These are phyloP conservation scores for Durusdinium trenchii DNA, from an alignment of 73 alveolate species.

Conservation along the genomic window DNA sequence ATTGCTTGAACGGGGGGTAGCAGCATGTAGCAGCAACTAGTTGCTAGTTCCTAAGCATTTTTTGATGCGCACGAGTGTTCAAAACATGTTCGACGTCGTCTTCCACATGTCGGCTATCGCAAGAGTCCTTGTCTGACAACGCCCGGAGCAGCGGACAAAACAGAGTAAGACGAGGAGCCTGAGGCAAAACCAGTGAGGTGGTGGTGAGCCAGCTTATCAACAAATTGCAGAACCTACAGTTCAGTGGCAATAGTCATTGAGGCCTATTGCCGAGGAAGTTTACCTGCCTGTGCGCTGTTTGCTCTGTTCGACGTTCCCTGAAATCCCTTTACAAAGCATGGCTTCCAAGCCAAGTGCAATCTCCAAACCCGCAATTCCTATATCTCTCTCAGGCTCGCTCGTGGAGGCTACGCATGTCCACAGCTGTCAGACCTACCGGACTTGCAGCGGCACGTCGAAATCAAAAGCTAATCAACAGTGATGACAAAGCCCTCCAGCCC, in stretches of 20 bases:
- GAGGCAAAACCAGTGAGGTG: too few species aligned
- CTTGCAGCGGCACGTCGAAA: neutral
- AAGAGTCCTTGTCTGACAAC: constrained; percentile 29
- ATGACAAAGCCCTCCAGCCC: neutral
- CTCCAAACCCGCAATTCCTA: neutral
- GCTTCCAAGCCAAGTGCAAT: neutral
- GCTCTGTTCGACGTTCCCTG: too few species aligned
- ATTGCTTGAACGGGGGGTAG: neutral
- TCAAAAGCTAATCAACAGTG: constrained; percentile 10
- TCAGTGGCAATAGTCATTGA: too few species aligned
- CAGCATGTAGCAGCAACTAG: neutral
- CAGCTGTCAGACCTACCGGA: constrained; percentile 24
- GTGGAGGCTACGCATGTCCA: constrained; percentile 70
- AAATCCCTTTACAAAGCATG: too few species aligned
- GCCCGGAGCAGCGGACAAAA: constrained; percentile 70
- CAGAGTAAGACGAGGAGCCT: constrained; percentile 50
- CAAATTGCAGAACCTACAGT: too few species aligned
- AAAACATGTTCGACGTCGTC: neutral
- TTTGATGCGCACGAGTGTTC: neutral
- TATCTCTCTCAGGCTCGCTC: neutral
- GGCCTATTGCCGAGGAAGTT: too few species aligned
- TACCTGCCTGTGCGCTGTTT: too few species aligned
- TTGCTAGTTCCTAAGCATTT: neutral
- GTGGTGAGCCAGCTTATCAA: too few species aligned
- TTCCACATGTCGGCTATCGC: neutral